Percentiles rank a stretch among this genome's conserved stretches.
Evolutionary conservation across 164 flowering plant species (phyloP).

Genomic region (Umbilicus rupestris): DNA sequence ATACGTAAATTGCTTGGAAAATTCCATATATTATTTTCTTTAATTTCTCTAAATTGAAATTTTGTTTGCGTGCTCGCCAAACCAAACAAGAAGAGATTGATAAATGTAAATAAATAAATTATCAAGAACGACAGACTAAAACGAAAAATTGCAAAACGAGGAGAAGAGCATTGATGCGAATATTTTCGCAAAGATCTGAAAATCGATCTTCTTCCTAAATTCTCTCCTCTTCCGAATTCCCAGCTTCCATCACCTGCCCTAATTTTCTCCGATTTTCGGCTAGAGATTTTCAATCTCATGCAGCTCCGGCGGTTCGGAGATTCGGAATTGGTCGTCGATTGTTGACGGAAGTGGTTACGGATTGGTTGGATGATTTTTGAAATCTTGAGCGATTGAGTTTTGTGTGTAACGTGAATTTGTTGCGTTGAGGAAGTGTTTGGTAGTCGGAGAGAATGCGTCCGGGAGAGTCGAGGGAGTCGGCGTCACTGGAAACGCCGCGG

Average conservation of each 20-base stretch:
- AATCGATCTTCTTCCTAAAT: neutral
- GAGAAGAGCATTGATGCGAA: neutral
- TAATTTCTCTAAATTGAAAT: neutral
- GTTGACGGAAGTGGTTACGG: neutral
- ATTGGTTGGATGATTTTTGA: no score
- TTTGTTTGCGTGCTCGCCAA: neutral
- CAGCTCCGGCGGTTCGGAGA: no score
- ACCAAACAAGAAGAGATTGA: neutral
- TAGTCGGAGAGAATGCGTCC: neutral
- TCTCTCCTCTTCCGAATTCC: neutral
- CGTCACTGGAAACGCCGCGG: neutral
- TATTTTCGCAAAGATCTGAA: neutral
- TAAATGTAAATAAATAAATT: no score
- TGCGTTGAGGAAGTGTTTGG: neutral
- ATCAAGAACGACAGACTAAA: no score
- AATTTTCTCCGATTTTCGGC: neutral
- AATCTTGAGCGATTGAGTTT: no score
- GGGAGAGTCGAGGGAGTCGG: neutral
- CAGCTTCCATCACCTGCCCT: neutral
- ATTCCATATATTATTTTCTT: neutral
- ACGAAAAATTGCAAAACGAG: no score
- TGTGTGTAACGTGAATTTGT: neutral
- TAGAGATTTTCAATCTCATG: neutral
- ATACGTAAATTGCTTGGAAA: neutral
- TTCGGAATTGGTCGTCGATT: neutral